Evolutionary conservation across 2,329 filamentous ascomycete genomes (phyloP).

Genomic region (Sclerotinia subarctica): DNA sequence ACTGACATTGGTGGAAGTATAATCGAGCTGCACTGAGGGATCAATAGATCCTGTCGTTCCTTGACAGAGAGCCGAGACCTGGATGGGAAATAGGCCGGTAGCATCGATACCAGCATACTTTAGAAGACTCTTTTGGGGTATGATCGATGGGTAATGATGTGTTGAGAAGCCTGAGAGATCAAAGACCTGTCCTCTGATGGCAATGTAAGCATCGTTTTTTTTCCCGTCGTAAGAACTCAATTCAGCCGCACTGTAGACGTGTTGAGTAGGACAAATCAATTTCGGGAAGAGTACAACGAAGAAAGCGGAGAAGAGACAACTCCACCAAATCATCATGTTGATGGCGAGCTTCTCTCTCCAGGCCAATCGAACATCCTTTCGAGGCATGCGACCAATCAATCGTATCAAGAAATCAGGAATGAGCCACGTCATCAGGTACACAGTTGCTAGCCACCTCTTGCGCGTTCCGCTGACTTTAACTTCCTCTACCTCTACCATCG

Average conservation of each 20-base stretch:
- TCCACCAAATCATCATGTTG: slow-evolving; percentile 94
- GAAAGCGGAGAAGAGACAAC: slow-evolving; percentile 74
- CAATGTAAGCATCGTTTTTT: slow-evolving; percentile 62
- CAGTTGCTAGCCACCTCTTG: slow-evolving; percentile 85
- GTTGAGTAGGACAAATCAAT: slow-evolving; percentile 85
- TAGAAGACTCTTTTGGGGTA: slow-evolving; percentile 58
- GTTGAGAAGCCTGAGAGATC: slow-evolving; percentile 72
- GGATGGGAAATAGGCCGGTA: slow-evolving; percentile 86
- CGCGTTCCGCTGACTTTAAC: slow-evolving; percentile 72
- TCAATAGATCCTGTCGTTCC: slow-evolving; percentile 66
- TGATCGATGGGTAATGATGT: slow-evolving; percentile 69
- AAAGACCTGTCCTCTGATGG: slow-evolving; percentile 87
- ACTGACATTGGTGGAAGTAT: slow-evolving; percentile 71
- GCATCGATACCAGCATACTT: slow-evolving; percentile 86
- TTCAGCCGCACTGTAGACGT: slow-evolving; percentile 80
- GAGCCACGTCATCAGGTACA: slow-evolving; percentile 81
- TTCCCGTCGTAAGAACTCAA: slow-evolving; percentile 73
- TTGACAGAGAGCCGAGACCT: slow-evolving; percentile 87
- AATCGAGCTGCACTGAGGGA: slow-evolving; percentile 78
- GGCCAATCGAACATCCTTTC: slow-evolving; percentile 86
- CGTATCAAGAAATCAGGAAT: slow-evolving; percentile 82
- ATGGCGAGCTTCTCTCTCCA: slow-evolving; percentile 98
- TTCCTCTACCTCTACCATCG: slow-evolving; percentile 87
- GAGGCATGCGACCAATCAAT: slow-evolving; percentile 75
- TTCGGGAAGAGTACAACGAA: slow-evolving; percentile 85